These are phyloP conservation scores for Lipomyces japonicus DNA, from an alignment of 805 yeast species.

Conservation along the genomic window DNA sequence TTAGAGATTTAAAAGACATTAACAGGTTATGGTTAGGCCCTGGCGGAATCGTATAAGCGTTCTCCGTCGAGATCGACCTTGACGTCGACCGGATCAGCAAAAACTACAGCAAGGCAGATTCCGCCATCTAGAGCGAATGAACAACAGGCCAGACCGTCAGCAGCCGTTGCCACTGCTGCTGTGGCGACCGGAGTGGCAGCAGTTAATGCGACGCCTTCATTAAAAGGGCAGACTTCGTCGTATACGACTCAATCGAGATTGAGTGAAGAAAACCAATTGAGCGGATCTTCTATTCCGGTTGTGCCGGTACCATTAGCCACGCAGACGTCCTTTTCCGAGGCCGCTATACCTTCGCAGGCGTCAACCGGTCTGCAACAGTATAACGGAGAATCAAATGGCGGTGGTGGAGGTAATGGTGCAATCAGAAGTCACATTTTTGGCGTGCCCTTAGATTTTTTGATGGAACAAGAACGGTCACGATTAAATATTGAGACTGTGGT, in stretches of 20 bases:
- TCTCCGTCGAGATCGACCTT: background rate
- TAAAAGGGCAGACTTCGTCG: background rate
- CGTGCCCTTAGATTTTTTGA: constrained; percentile 68
- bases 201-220: background rate
- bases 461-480: constrained; percentile 63
- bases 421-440: constrained; percentile 54
- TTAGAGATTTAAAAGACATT: no score
- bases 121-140: background rate
- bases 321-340: no score
- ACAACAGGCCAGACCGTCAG: background rate
- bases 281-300: background rate
- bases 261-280: background rate
- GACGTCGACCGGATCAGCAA: no score
- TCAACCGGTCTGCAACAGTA: no score
- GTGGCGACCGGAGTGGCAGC: background rate
- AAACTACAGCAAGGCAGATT: background rate
- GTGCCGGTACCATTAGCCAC: background rate
- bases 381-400: background rate
- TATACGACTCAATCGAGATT: background rate
- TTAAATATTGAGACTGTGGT: constrained; percentile 46
- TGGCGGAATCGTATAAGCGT: constrained; percentile 1
- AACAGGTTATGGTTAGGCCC: no score
- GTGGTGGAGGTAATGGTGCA: background rate
- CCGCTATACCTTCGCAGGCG: no score
- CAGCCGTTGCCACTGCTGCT: constrained; percentile 2